Evolutionary conservation across 2,329 filamentous ascomycete species (phyloP), one percentile per base, ranked within the genome.

Genomic region (Mycosphaerelloides madeirae): DNA sequence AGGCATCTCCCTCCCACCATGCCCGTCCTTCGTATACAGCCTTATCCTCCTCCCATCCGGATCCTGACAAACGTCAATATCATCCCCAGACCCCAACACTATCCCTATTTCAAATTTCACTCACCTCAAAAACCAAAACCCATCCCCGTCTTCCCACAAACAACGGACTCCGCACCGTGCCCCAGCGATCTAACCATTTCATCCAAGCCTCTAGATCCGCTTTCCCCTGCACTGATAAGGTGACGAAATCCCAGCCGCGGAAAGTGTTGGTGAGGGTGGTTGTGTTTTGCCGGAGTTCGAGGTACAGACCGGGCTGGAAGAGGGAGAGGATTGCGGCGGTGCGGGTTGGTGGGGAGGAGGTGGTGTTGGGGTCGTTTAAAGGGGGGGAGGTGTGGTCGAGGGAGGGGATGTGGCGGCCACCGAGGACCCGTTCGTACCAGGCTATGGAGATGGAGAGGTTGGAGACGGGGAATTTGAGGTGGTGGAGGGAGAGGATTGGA

Each of bases 341-440:
- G 6, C 32, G 32, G 9, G 32, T 35, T 7, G 15, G 15, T n/a
- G n/a, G n/a, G n/a, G n/a, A n/a, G n/a, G n/a, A n/a, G n/a, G n/a
- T n/a, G n/a, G n/a, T n/a, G n/a, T n/a, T n/a, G n/a, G n/a, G n/a
- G n/a, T n/a, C n/a, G n/a, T n/a, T n/a, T n/a, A n/a, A n/a, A 35
- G 18, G 15, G 15, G 6, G 15, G 14, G 15, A 18, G 8, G 36
- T 38, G 46, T 49, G 46, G 22, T 49, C 46, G 11, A 49, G 46
- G 3, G 33, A 2, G n/a, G 37, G 34, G 2, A 49, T 28, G 14
- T 43, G 46, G 8, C 32, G 38, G 15, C 42, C 46, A 4, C 46
- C 46, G 9, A 49, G 31, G 31, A 49, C 46, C 6, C 46, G 37
- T 16, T 45, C 43, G 32, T 49, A 49, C 46, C 46, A 49, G 22